A percentile compares a stretch with the other conserved stretches of the same genome.
Conservation (phyloP, 768 basidiomycete genomes). For the Termitomyces sp. region DNA sequence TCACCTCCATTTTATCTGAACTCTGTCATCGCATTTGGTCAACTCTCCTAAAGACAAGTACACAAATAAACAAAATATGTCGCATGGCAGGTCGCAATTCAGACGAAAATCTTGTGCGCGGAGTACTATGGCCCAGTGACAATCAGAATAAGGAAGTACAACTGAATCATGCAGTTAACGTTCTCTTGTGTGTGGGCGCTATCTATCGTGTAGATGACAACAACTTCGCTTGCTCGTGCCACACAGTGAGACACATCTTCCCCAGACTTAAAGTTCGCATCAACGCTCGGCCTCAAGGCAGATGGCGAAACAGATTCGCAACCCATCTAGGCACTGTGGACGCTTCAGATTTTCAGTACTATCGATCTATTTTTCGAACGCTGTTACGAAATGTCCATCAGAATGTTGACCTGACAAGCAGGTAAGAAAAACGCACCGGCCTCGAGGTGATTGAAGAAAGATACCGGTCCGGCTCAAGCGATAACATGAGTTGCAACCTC, state of each 20-base stretch:
- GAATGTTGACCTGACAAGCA: neutral
- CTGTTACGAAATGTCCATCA: neutral
- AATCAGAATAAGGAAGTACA: neutral
- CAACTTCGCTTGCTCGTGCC: neutral
- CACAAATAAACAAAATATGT: neutral
- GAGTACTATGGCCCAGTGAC: too few species aligned
- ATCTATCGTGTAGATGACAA: neutral
- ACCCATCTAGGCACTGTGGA: neutral
- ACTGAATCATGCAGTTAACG: too few species aligned
- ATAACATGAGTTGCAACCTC: neutral
- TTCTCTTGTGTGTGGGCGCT: neutral
- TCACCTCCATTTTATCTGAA: neutral
- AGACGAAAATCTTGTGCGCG: neutral
- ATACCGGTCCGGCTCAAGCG: neutral
- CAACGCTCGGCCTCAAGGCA: neutral
- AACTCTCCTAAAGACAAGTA: neutral
- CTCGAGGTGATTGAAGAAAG: slow-evolving; percentile 12
- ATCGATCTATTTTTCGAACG: neutral
- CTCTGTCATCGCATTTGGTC: neutral
- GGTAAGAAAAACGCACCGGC: slow-evolving; percentile 1
- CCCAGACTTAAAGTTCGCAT: neutral
- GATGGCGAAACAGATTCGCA: neutral
- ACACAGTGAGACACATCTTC: neutral
- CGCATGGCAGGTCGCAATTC: neutral
- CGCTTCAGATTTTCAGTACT: neutral